Evolutionary conservation across 305 asterid genomes (phyloP).

Genomic region (Solanum hybrid): DNA sequence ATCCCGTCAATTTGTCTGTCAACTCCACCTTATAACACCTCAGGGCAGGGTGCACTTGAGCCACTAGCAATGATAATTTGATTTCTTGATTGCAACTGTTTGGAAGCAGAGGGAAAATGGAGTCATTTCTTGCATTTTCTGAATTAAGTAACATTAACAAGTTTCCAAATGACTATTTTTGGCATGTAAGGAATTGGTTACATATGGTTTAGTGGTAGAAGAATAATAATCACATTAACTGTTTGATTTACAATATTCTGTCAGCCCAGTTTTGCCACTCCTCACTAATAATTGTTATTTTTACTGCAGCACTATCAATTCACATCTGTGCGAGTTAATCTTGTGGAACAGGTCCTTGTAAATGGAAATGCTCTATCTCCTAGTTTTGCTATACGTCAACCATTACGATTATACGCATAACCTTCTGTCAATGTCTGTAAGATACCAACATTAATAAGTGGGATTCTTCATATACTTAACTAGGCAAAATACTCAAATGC

Average conservation of each 20-base stretch:
- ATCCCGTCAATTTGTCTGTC: background rate
- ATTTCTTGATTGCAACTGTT: background rate
- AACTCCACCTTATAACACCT: background rate
- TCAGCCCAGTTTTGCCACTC: background rate
- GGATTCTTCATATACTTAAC: background rate
- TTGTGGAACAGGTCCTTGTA: conserved; percentile 7
- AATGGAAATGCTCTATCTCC: conserved; percentile 10
- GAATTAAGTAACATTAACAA: too few relatives aligned
- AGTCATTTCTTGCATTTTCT: background rate
- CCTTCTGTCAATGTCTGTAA: background rate
- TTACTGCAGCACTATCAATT: conserved; percentile 45
- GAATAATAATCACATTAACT: background rate
- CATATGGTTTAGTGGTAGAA: background rate
- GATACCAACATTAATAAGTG: background rate
- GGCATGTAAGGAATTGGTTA: background rate
- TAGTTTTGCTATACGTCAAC: background rate
- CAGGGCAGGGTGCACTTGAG: background rate
- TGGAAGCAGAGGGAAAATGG: background rate
- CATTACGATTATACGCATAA: background rate
- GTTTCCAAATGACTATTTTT: background rate
- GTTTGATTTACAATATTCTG: background rate
- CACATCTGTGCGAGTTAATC: conserved; percentile 66
- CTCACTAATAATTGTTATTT: background rate
- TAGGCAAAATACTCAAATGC: background rate
- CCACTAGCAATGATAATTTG: background rate